Evolutionary conservation across 1,284 basidiomycete species (phyloP), one percentile per base, ranked within the genome.

Genomic region (Termitomyces sp.): DNA sequence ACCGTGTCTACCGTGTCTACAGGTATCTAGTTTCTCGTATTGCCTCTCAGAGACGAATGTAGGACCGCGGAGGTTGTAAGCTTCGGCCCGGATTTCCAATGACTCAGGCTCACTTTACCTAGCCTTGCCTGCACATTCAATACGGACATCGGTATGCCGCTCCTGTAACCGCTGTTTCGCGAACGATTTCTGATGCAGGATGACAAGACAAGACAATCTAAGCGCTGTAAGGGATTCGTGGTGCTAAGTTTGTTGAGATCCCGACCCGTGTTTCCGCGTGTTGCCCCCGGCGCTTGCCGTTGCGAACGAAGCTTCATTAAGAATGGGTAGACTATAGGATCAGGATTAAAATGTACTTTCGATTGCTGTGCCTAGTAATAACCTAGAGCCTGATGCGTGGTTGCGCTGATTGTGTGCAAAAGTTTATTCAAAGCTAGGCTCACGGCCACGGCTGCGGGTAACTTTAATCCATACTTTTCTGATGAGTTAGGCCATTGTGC

Each of bases 161-260:
- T 44, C 47, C 33, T 55, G 43, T 41, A 24, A 24, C 49, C 53
- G 36, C 41, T 44, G 26, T 24, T 44, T 51, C 49, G 54, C 38
- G n/a, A 51, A 47, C 28, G 42, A 33, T 41, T 45, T 55, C 49
- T 55, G 54, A 55, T 55, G 54, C 5, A 36, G 5, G 34, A 36
- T 36, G 43, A 24, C 7, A 42, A n/a, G 24, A 26, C 28, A 24
- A 51, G 36, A 41, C 44, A 36, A 45, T 33, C 24, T 31, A 45
- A 24, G 43, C 26, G 48, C 39, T 26, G 40, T 36, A 30, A 49
- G 13, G 38, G n/a, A 46, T 51, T 50, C 34, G 39, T 42, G 41
- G 53, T 50, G 47, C 43, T 39, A 17, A 17, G 26, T 26, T 26
- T 30, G 8, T 43, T 51, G 28, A 30, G 28, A 46, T 5, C 53